These are phyloP conservation scores for Spinacia oleracea DNA, from an alignment of 179 eudicot genomes.

Conservation along the genomic window DNA sequence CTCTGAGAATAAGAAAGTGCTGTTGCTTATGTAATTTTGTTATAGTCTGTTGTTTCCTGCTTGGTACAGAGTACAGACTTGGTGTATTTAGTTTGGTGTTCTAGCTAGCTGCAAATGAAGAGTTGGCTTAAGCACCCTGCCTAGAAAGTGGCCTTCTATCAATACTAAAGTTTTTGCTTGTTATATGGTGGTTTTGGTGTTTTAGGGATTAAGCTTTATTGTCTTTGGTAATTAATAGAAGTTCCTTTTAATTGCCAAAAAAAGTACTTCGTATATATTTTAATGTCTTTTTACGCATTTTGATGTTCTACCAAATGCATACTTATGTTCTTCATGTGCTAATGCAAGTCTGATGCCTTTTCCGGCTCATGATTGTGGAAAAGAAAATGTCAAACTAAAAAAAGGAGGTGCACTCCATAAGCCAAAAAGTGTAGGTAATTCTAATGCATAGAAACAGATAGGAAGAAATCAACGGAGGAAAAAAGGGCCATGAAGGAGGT, in stretches of 20 bases:
- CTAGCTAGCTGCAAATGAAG: too few species aligned
- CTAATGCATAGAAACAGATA: constrained; percentile 25
- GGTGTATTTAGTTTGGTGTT: too few species aligned
- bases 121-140: too few species aligned
- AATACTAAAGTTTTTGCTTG: too few species aligned
- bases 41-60: too few species aligned
- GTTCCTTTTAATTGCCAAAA: not conserved
- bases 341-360: constrained; percentile 6
- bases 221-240: not conserved
- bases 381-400: constrained; percentile 31
- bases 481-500: constrained; percentile 68
- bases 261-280: too few species aligned
- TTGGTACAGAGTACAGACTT: too few species aligned
- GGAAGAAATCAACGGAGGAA: constrained; percentile 58
- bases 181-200: not conserved
- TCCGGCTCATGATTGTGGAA: constrained; percentile 38
- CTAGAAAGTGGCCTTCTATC: too few species aligned
- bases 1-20: not conserved
- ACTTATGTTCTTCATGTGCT: not conserved
- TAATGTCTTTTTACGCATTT: not conserved
- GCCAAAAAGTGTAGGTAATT: constrained; percentile 30
- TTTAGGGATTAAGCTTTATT: not conserved
- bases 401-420: constrained; percentile 18
- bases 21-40: too few species aligned
- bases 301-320: not conserved